A percentile compares a stretch with the other conserved stretches of the same genome.
Conservation (phyloP, 352 stramenopile genomes). For the Phytopythium vexans region DNA sequence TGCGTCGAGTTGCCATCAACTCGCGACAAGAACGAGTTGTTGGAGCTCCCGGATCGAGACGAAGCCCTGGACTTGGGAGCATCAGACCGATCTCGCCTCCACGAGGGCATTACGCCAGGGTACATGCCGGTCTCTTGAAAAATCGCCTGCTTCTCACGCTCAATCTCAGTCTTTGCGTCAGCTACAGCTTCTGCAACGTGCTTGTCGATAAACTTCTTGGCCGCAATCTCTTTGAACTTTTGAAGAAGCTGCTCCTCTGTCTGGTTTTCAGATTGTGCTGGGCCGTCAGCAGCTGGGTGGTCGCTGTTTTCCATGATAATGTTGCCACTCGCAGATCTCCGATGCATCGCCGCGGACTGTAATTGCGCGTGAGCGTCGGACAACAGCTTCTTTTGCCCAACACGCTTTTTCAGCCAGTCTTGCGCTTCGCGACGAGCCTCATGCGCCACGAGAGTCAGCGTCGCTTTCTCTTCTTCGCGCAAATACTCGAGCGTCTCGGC, state of each 20-base stretch:
- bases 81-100: constrained; percentile 3
- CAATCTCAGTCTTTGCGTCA: constrained; percentile 60
- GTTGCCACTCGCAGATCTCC: constrained; percentile 41
- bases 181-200: constrained; percentile 63
- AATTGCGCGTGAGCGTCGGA: constrained; percentile 59
- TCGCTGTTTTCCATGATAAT: constrained; percentile 20
- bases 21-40: constrained; percentile 23
- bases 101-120: constrained; percentile 26
- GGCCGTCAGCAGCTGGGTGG: constrained; percentile 5
- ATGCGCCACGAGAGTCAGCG: constrained; percentile 61
- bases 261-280: constrained; percentile 2
- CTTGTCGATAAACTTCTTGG: constrained; percentile 73
- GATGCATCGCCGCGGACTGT: constrained; percentile 42
- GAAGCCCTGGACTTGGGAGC: not conserved
- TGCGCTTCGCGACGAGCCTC: constrained; percentile 61
- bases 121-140: constrained; percentile 67
- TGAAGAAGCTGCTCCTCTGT: constrained; percentile 37
- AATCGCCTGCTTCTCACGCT: constrained; percentile 63
- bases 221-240: constrained; percentile 42
- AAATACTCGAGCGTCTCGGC: constrained; percentile 33
- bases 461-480: constrained; percentile 56
- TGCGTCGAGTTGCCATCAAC: constrained; percentile 29
- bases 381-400: constrained; percentile 73
- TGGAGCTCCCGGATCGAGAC: constrained; percentile 10
- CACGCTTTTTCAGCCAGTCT: constrained; percentile 71